Evolutionary conservation across 139 green algal species (phyloP), one percentile per base, ranked within the genome.

Genomic region (Chlorella sorokiniana): DNA sequence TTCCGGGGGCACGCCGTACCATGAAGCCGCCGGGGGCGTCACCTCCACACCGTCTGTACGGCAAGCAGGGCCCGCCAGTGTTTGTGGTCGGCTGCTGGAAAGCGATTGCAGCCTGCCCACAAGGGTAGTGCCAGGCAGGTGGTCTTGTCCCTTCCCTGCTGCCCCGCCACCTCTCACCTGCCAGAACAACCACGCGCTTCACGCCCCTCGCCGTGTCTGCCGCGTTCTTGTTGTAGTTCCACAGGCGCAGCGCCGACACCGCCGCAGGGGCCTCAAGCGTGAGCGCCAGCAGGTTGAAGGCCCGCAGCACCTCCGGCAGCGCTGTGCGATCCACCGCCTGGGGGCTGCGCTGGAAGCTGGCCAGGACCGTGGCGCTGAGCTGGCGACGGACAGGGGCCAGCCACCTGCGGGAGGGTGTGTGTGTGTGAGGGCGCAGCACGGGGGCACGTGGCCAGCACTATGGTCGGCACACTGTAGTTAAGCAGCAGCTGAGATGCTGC

Each of bases 171-270:
- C 11, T 7, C 52, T 42, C 38, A 82, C 77, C 77, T 76, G 67
- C 78, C 51, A 83, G 65, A 37, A 83, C 78, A 33, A 83, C 20
- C 51, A 74, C 65, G 35, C 78, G 78, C 67, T 83, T 83, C 20
- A 87, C 71, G 20, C 86, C 86, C 4, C 86, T 72, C 9, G 65
- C 27, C 3, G 86, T 85, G 78, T 86, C 86, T 10, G 61, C 59
- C 7, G 61, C 25, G 41, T 67, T 82, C 65, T 89, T 89, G 78
- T 89, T 89, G 82, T 89, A 89, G 78, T 89, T 89, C 82, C 82
- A 87, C 9, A 89, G 29, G 44, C 69, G 59, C 20, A 89, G 64
- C 23, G 78, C 77, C 1, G 76, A 69, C 35, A 86, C 48, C 38
- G 76, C 33, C 25, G 29, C 62, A 25, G 25, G 8, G 2, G 56